phyloP scores from a whole-genome alignment of 2,329 filamentous ascomycete species.

The Tricladium varicosporioides region DNA sequence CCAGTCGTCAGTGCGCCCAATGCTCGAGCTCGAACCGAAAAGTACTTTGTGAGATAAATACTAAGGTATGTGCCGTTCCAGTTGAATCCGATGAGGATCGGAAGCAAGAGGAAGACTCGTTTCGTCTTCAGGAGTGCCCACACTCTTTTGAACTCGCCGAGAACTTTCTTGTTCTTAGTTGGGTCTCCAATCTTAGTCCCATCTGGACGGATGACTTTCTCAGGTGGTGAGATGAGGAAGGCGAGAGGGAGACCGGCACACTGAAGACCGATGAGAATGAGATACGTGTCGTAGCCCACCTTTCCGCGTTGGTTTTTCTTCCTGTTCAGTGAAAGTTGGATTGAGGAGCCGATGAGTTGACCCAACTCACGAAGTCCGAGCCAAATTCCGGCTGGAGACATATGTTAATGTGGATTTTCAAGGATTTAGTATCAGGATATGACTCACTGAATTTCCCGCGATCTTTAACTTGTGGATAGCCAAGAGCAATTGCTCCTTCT shows the following conservation, averaged over 20 bases:
- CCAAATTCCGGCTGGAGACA: slow-evolving; percentile 59
- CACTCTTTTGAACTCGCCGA: slow-evolving; percentile 58
- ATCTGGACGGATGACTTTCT: slow-evolving; percentile 61
- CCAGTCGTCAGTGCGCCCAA: slow-evolving; percentile 68
- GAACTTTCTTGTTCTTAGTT: slow-evolving; percentile 53
- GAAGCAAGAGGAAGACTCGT: slow-evolving; percentile 59
- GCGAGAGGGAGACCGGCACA: slow-evolving; percentile 61
- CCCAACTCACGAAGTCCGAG: slow-evolving; percentile 56
- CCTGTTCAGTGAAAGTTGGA: slow-evolving; percentile 65
- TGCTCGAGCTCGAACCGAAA: slow-evolving; percentile 65
- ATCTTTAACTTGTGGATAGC: slow-evolving; percentile 68
- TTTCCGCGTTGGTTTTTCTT: slow-evolving; percentile 55
- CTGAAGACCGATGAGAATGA: slow-evolving; percentile 69
- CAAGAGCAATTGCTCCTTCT: slow-evolving; percentile 69
- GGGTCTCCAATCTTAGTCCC: slow-evolving; percentile 51
- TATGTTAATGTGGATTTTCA: too few relatives aligned
- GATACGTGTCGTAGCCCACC: slow-evolving; percentile 66
- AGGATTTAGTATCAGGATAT: background rate
- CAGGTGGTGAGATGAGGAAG: slow-evolving; percentile 57
- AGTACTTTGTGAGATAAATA: slow-evolving; percentile 59
- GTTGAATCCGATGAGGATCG: slow-evolving; percentile 65
- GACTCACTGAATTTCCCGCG: slow-evolving; percentile 50
- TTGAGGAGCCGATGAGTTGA: slow-evolving; percentile 67
- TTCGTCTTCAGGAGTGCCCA: slow-evolving; percentile 54
- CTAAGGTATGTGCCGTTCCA: slow-evolving; percentile 60